Evolutionary conservation across 768 basidiomycete genomes (phyloP).

Genomic region (Tulasnella sp.): DNA sequence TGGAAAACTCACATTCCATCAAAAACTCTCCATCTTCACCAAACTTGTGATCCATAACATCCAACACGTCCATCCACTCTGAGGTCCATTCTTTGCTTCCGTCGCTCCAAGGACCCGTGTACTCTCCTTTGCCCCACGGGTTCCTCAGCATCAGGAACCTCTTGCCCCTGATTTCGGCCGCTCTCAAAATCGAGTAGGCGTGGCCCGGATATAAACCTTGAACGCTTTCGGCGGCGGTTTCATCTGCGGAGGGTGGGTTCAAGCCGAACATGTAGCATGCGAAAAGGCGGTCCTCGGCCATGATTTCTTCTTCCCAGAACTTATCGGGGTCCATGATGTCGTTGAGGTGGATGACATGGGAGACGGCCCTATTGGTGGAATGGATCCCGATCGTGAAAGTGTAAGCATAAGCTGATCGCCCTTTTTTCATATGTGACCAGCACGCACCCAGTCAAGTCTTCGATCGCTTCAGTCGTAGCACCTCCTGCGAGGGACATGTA

Average conservation of each 20-base stretch:
- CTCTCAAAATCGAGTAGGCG: conserved; percentile 43
- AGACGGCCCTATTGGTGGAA: conserved; percentile 9
- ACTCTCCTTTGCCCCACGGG: conserved; percentile 40
- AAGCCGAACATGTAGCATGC: conserved; percentile 39
- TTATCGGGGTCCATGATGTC: conserved; percentile 45
- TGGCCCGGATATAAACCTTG: conserved; percentile 28
- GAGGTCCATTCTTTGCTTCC: conserved; percentile 17
- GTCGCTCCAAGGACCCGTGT: conserved; percentile 12
- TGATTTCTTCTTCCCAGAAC: conserved; percentile 50
- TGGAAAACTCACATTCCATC: conserved; percentile 14
- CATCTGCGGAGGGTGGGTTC: conserved; percentile 8
- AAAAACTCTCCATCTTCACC: conserved; percentile 19
- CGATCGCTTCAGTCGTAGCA: conserved; percentile 43
- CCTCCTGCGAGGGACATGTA: conserved; percentile 41
- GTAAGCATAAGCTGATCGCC: background rate
- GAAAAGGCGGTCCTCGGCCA: conserved; percentile 46
- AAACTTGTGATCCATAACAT: conserved; percentile 15
- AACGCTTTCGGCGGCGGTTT: conserved; percentile 27
- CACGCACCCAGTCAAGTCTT: conserved; percentile 50
- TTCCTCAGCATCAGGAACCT: conserved; percentile 45
- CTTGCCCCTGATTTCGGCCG: conserved; percentile 40
- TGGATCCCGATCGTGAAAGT: background rate
- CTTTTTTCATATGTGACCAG: background rate
- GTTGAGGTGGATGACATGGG: conserved; percentile 21
- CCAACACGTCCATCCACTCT: conserved; percentile 18